Evolutionary conservation across 1,284 basidiomycete genomes (phyloP), one percentile per base, ranked within the genome.

Genomic region (Ceratobasidium sp.): DNA sequence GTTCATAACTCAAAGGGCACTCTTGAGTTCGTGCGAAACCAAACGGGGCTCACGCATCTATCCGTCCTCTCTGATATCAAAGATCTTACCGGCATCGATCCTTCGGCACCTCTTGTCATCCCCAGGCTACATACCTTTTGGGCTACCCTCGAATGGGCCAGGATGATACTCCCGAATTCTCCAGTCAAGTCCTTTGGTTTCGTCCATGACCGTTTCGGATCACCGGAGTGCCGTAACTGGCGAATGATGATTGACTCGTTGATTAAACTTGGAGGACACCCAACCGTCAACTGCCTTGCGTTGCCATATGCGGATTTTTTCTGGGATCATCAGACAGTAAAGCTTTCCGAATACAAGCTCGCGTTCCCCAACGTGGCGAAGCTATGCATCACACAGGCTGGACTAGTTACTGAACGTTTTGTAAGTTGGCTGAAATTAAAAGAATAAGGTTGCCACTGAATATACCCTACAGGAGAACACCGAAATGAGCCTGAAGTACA

Each of bases 281-380:
- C 47, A 24, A 50, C 63, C 5, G 47, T 65, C 24, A 33, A 33
- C 1, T 31, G 63, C 47, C 33, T 65, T 24, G 51, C 63, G 0
- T 29, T 65, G 7, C 29, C 47, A 17, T 51, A 65, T 22, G 63
- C 48, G 29, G 63, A 65, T n/a, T 65, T 65, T 36, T 31, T 65
- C 9, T 65, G 63, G 63, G 63, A 65, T n/a, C 63, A 65, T n/a
- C 9, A 51, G 17, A 51, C 24, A 5, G 24, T 65, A 14, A 24
- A 17, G 9, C 63, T 65, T 4, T 17, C 48, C 7, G 45, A 47
- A 33, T 51, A 50, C 47, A 48, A 48, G 11, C 45, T 48, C 15
- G 63, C 63, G 8, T 65, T 65, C 22, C 63, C 63, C 4, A 51
- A 65, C 24, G 31, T 48, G 33, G 14, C 8, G 11, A 48, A 36